Evolutionary conservation across 2,329 filamentous ascomycete genomes (phyloP).

Genomic region (Fusarium haematococcum): DNA sequence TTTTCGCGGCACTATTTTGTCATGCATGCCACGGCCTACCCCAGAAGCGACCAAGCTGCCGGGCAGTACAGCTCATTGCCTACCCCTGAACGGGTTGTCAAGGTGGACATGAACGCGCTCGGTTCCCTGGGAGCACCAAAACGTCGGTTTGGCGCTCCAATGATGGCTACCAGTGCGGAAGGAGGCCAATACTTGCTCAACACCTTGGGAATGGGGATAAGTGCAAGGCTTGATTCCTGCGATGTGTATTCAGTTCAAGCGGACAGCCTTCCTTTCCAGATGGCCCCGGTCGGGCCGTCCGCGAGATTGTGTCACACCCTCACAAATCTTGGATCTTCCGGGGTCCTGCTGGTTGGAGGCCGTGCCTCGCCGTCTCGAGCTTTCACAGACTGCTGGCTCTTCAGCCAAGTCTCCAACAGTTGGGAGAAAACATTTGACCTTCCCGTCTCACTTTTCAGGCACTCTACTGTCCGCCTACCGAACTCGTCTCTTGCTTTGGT

Average conservation of each 20-base stretch:
- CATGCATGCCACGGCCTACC: slow-evolving; percentile 65
- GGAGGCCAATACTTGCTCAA: slow-evolving; percentile 60
- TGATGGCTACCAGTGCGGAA: slow-evolving; percentile 54
- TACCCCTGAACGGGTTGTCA: not conserved
- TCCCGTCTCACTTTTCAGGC: slow-evolving; percentile 80
- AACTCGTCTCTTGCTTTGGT: slow-evolving; percentile 66
- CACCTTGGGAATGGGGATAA: slow-evolving; percentile 58
- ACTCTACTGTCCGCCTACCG: slow-evolving; percentile 69
- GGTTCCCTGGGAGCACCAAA: slow-evolving; percentile 43
- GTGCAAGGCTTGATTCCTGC: slow-evolving; percentile 59
- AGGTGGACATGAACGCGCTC: slow-evolving; percentile 22
- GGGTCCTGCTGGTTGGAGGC: slow-evolving; percentile 79
- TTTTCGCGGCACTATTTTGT: slow-evolving; percentile 89
- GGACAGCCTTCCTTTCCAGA: slow-evolving; percentile 35
- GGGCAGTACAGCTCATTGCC: not conserved
- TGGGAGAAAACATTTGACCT: slow-evolving; percentile 77
- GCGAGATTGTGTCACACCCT: slow-evolving; percentile 80
- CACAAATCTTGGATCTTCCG: slow-evolving; percentile 69
- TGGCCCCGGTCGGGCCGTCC: slow-evolving; percentile 47
- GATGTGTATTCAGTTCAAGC: slow-evolving; percentile 59
- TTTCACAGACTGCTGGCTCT: slow-evolving; percentile 81
- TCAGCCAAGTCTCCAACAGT: slow-evolving; percentile 60
- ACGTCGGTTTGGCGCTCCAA: slow-evolving; percentile 71
- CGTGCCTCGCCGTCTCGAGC: slow-evolving; percentile 79
- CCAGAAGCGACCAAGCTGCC: not conserved